Evolutionary conservation across 1,139 yeast species (phyloP), one percentile per base, ranked within the genome.

Genomic region (Pichia sp.): DNA sequence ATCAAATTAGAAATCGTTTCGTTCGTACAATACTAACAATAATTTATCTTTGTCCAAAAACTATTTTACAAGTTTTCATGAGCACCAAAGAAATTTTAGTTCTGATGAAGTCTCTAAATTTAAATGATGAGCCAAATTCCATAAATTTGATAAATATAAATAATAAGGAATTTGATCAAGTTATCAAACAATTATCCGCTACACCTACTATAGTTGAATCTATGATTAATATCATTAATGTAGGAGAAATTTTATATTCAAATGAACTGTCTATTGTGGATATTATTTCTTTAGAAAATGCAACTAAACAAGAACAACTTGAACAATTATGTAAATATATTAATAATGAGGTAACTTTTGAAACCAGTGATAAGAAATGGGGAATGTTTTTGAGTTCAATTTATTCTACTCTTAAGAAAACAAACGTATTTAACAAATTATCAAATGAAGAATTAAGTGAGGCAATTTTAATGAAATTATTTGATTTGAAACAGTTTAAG

Each of bases 181-280:
- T 46, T 33, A 3, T 45, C 48, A 34, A 39, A 11, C 36, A 11
- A 7, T 5, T 47, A 2, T 26, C 38, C 7, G 11, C 53, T 35
- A n/a, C 35, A 29, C 0, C 43, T 52, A 2, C 32, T 25, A 4
- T 70, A 71, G 5, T 53, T 8, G 44, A 45, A 38, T 35, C 45
- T 2, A 39, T 53, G 32, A 30, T 51, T 10, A 61, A 65, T 29
- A 62, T 66, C 25, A 62, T 74, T 8, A 66, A 64, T 9, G 68
- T 71, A 1, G 76, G 78, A 50, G 72, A 71, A 48, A 62, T 66
- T 40, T 63, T 77, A 27, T 72, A 68, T 50, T 71, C 77, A 0
- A 75, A 70, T 48, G 72, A 69, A 40, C 60, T 74, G 11, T 68
- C 78, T 0, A 61, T 76, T 8, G 49, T 59, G 5, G 66, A 68